Percentiles rank a stretch among this genome's conserved stretches.
Evolutionary conservation across 495 filamentous ascomycete species (phyloP).

Genomic region (Elasticomyces elasticus): DNA sequence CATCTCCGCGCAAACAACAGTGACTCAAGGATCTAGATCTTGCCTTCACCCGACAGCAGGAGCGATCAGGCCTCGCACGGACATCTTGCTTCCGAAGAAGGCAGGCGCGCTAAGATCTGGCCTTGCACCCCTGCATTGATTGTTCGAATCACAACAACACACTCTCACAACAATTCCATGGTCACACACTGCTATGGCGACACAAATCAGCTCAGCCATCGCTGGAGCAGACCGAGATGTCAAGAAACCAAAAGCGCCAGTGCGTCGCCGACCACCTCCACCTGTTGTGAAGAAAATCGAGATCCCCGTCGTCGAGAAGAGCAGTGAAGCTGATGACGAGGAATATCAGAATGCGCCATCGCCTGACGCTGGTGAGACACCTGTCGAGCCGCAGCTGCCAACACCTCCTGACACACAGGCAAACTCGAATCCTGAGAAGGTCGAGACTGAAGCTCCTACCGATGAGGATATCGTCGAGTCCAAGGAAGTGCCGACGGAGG

Average conservation of each 20-base stretch:
- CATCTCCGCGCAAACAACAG: neutral
- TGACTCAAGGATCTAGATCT: neutral
- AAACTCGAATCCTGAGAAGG: neutral
- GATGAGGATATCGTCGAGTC: neutral
- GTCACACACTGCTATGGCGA: neutral
- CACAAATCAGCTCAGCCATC: neutral
- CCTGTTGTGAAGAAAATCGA: neutral
- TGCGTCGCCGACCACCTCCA: neutral
- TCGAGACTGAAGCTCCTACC: neutral
- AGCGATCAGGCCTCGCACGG: neutral
- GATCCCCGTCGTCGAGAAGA: neutral
- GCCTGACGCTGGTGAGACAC: too few species aligned
- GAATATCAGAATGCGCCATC: too few species aligned
- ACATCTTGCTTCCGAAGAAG: neutral
- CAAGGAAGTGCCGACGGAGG: neutral
- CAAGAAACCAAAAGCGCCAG: neutral
- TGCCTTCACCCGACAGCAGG: neutral
- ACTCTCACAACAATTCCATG: neutral
- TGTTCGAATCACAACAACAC: neutral
- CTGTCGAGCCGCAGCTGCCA: neutral
- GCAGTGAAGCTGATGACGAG: too few species aligned
- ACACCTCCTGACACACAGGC: neutral
- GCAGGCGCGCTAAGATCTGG: neutral
- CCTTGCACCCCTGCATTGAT: too few species aligned
- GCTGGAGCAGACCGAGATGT: neutral